These are phyloP conservation scores for Incumbomyces lentus DNA, from an alignment of 2,329 filamentous ascomycete species.

Conservation along the genomic window DNA sequence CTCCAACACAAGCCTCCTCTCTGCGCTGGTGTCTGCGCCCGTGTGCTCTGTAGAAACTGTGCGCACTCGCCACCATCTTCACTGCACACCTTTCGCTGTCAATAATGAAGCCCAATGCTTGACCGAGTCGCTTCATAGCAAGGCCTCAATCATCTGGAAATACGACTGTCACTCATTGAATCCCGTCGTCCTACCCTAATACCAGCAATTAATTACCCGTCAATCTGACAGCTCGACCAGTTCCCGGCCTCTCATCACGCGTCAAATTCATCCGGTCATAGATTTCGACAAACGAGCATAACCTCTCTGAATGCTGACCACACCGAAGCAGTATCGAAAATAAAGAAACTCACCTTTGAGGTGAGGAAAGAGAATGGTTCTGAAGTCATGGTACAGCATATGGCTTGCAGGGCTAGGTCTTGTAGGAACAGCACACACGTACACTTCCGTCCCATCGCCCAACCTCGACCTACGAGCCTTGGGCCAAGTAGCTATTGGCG, in stretches of 20 bases:
- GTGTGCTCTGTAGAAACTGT: no score
- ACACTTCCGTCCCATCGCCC: constrained; percentile 47
- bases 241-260: neutral
- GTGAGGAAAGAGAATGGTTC: constrained; percentile 5
- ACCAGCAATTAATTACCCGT: constrained; percentile 1
- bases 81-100: no score
- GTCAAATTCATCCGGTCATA: neutral
- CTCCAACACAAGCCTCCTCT: no score
- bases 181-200: constrained; percentile 15
- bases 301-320: neutral
- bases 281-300: neutral
- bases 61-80: no score
- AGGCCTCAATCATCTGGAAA: neutral
- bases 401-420: constrained; percentile 5
- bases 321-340: neutral
- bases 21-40: no score
- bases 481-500: constrained; percentile 73
- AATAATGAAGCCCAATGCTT: no score
- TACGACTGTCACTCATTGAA: constrained; percentile 21
- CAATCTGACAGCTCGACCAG: constrained; percentile 6
- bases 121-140: neutral
- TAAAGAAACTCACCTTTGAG: neutral
- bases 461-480: constrained; percentile 70
- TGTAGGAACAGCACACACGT: neutral
- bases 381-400: constrained; percentile 1